Evolutionary conservation across 352 stramenopile species (phyloP).

Genomic region (Pythium guiyangense): DNA sequence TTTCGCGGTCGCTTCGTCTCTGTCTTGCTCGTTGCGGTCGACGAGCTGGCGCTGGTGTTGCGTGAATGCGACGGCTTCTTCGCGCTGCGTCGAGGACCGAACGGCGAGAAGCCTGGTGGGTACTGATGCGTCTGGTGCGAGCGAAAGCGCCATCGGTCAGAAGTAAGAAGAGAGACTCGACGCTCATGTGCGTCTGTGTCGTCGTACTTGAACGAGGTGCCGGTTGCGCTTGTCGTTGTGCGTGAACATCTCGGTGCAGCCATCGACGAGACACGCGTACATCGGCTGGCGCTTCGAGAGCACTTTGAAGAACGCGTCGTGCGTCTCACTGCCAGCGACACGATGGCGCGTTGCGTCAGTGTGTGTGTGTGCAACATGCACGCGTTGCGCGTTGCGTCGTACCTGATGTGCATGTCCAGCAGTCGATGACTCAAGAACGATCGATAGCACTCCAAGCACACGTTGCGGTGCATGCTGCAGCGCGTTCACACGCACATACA

Average conservation of each 20-base stretch:
- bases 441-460: constrained; percentile 41
- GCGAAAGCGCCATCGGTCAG: neutral
- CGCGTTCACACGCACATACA: neutral
- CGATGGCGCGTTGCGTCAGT: too few relatives aligned
- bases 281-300: constrained; percentile 56
- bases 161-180: too few relatives aligned
- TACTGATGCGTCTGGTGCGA: constrained; percentile 30
- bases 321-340: constrained; percentile 32
- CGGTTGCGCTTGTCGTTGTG: constrained; percentile 45
- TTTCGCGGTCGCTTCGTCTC: constrained; percentile 15
- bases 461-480: constrained; percentile 31
- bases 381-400: too few relatives aligned
- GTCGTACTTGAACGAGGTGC: constrained; percentile 25
- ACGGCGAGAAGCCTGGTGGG: constrained; percentile 20
- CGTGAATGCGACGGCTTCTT: constrained; percentile 20
- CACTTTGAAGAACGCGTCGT: constrained; percentile 63
- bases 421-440: constrained; percentile 48
- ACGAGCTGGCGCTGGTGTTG: constrained; percentile 1
- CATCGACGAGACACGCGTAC: constrained; percentile 52
- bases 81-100: too few relatives aligned
- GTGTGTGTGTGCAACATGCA: too few relatives aligned
- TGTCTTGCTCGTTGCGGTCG: constrained; percentile 12
- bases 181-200: too few relatives aligned
- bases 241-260: constrained; percentile 35
- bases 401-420: constrained; percentile 51